A percentile compares a stretch with the other conserved stretches of the same genome.
These are phyloP conservation scores for Hymenoscyphus linearis DNA, from an alignment of 2,329 filamentous ascomycete species.

Conservation along the genomic window DNA sequence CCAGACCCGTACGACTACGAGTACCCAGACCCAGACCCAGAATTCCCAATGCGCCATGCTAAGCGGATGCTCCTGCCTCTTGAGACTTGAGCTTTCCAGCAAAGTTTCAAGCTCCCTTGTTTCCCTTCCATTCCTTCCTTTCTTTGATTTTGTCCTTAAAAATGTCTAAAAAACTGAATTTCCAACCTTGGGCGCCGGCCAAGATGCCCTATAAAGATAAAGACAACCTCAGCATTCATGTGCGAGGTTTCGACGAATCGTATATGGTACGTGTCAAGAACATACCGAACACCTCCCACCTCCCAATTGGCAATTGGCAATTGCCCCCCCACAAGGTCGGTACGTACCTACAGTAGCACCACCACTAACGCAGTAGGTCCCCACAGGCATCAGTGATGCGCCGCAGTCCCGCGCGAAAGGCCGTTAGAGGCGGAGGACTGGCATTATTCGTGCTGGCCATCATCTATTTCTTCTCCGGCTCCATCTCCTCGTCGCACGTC, in stretches of 20 bases:
- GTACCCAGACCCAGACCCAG: too few relatives aligned
- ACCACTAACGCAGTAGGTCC: not conserved
- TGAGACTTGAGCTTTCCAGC: not conserved
- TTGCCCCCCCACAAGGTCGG: too few relatives aligned
- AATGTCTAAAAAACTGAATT: not conserved
- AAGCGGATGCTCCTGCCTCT: not conserved
- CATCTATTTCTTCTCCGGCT: conserved; percentile 7
- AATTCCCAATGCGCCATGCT: too few relatives aligned
- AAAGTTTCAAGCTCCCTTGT: not conserved
- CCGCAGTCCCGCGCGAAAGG: conserved; percentile 2
- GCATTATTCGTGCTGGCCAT: conserved; percentile 4
- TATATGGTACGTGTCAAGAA: not conserved
- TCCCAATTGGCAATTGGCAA: too few relatives aligned
- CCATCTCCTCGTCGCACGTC: conserved; percentile 2
- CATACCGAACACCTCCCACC: not conserved
- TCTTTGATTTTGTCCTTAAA: too few relatives aligned
- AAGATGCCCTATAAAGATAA: not conserved
- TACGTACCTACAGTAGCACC: not conserved
- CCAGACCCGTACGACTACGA: too few relatives aligned
- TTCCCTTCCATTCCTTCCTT: not conserved
- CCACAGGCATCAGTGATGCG: conserved; percentile 5
- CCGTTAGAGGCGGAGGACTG: conserved; percentile 2
- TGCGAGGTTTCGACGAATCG: not conserved
- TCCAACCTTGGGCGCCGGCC: not conserved
- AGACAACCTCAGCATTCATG: conserved; percentile 3